Conservation (phyloP, 352 stramenopile species). For the Plasmopara viticola region DNA sequence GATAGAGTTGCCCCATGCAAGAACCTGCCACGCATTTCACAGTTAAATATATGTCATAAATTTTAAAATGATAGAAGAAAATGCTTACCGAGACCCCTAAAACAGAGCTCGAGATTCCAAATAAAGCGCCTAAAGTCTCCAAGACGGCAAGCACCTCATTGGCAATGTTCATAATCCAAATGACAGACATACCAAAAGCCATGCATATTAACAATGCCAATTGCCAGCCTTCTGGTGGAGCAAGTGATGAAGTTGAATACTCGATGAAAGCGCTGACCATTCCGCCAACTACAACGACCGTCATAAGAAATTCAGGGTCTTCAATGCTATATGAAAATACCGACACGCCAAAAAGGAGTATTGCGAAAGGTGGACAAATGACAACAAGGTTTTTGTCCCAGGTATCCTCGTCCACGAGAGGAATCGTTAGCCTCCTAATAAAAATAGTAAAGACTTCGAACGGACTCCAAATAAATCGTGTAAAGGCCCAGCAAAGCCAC, state of each 20-base stretch:
- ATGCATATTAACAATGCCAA: constrained; percentile 57
- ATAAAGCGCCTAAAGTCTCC: constrained; percentile 63
- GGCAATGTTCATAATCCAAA: constrained; percentile 85
- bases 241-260: constrained; percentile 33
- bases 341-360: constrained; percentile 49
- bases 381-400: constrained; percentile 74
- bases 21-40: constrained; percentile 33
- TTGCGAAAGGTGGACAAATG: constrained; percentile 54
- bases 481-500: constrained; percentile 28
- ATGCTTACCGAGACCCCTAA: constrained; percentile 62
- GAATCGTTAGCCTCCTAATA: constrained; percentile 62
- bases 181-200: constrained; percentile 80
- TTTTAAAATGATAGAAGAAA: constrained; percentile 1
- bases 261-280: constrained; percentile 40
- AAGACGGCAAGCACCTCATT: constrained; percentile 71
- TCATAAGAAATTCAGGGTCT: constrained; percentile 41
- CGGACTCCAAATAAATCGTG: constrained; percentile 57
- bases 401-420: constrained; percentile 70
- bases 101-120: constrained; percentile 71
- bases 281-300: constrained; percentile 36
- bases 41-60: constrained; percentile 6
- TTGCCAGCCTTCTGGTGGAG: constrained; percentile 39
- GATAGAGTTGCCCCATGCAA: constrained; percentile 78
- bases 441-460: constrained; percentile 68
- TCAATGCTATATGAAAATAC: constrained; percentile 44